Evolutionary conservation across 192 early-diverging fungal genomes (phyloP), one percentile per base, ranked within the genome.

Genomic region (Podila epicladia): DNA sequence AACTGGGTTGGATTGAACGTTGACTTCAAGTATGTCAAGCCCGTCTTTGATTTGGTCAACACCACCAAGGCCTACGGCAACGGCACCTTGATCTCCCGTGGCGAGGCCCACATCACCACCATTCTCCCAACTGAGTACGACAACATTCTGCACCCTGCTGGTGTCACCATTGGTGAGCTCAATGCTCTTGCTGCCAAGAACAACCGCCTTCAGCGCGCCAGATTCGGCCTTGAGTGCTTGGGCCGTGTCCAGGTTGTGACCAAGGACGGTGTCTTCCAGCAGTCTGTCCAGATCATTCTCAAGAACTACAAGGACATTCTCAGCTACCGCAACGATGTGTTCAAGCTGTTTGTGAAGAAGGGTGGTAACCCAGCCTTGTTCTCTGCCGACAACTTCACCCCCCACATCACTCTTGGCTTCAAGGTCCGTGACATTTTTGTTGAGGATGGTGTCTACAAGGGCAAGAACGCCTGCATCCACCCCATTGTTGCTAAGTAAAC

Each of bases 61-160:
- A 73, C 85, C 1, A 85, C 88, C 2, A 45, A 19, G 17, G 33
- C 70, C 24, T 17, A 69, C 29, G 28, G 50, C 15, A 80, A 75
- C 48, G 72, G 78, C 12, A 74, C 82, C 24, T 65, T 89, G 15
- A 59, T 65, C 60, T 73, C 77, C 24, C 70, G 77, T 15, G 91
- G 91, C 31, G 93, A 94, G 59, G 83, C 93, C 24, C 93, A 94
- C 57, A 67, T 94, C 59, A 94, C 93, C 9, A 86, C 93, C 15
- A 82, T 94, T 41, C 75, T 84, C 11, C 93, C 93, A 11, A 88
- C 93, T 8, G 93, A 94, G 71, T 92, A 85, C 59, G 77, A 86
- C 71, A 53, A 48, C 35, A 82, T 87, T 12, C 73, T 91, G 5
- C 82, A 86, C 65, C 84, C 85, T 29, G 88, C 78, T 9, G 87